phyloP scores from a whole-genome alignment of 805 yeast species.

The Metschnikowia continentalis region DNA sequence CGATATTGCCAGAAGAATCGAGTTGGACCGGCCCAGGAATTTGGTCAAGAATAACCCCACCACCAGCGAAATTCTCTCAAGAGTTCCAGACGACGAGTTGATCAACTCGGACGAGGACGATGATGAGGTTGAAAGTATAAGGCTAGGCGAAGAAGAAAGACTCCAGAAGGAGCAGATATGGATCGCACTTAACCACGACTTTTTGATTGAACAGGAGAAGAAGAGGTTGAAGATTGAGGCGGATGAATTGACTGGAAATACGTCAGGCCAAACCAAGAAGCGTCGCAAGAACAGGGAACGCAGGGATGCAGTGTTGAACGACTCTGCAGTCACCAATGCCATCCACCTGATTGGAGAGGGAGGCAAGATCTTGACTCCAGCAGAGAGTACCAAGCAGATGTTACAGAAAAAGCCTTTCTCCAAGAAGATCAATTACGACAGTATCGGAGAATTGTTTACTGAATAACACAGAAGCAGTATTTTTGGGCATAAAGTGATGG shows the following conservation, averaged over 20 bases:
- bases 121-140: conserved; percentile 61
- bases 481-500: background rate
- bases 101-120: conserved; percentile 72
- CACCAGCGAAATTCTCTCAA: conserved; percentile 48
- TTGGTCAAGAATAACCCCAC: conserved; percentile 53
- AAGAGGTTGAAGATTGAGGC: conserved; percentile 82
- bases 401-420: conserved; percentile 72
- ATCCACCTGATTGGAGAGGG: conserved; percentile 40
- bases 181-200: conserved; percentile 88
- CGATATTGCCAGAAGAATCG: conserved; percentile 17
- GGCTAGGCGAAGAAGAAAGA: conserved; percentile 67
- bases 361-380: conserved; percentile 52
- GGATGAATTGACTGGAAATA: conserved; percentile 79
- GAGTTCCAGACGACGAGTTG: conserved; percentile 57
- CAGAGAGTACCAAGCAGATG: conserved; percentile 76
- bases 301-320: conserved; percentile 21
- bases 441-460: conserved; percentile 53
- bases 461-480: background rate
- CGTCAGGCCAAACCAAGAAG: conserved; percentile 43
- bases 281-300: conserved; percentile 23
- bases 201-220: conserved; percentile 76
- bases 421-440: conserved; percentile 85
- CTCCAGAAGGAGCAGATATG: conserved; percentile 77
- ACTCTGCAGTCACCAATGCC: conserved; percentile 29
- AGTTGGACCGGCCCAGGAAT: conserved; percentile 40